Conservation (phyloP, 495 filamentous ascomycete species). For the Penicillium longicatenatum region DNA sequence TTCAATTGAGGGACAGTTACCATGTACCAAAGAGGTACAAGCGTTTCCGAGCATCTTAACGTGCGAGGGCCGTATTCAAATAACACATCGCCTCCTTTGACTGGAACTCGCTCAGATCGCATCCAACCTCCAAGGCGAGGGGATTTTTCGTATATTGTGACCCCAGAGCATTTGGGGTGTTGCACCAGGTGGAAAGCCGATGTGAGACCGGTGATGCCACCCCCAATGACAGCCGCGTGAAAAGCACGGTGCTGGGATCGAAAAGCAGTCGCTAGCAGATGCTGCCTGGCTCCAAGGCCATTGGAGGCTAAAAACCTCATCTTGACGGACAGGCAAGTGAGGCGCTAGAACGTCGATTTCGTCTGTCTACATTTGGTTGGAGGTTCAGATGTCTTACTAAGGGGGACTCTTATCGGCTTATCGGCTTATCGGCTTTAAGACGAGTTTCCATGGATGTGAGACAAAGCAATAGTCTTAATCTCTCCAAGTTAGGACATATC, state of each 20-base stretch:
- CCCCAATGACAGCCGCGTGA: constrained; percentile 76
- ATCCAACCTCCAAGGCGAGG: constrained; percentile 82
- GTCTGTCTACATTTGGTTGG: not conserved
- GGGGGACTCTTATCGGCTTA: not conserved
- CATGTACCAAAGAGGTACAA: constrained; percentile 55
- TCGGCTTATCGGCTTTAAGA: not conserved
- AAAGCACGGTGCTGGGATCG: constrained; percentile 31
- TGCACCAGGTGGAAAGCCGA: constrained; percentile 72
- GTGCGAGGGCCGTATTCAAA: constrained; percentile 90
- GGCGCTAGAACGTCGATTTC: not conserved
- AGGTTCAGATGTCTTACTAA: not conserved
- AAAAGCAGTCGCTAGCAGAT: constrained; percentile 20
- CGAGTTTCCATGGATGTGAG: not conserved
- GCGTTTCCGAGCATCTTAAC: constrained; percentile 56
- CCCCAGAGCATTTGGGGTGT: constrained; percentile 56
- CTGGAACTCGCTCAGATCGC: constrained; percentile 62
- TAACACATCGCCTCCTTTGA: constrained; percentile 60
- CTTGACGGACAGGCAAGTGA: constrained; percentile 5
- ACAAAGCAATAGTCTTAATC: not conserved
- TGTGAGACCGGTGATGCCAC: constrained; percentile 87
- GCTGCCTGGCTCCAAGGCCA: constrained; percentile 20
- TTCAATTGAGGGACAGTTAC: constrained; percentile 39
- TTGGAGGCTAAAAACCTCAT: constrained; percentile 35
- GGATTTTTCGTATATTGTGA: constrained; percentile 79
- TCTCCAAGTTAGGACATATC: not conserved